Evolutionary conservation across 2,329 filamentous ascomycete species (phyloP), one percentile per base, ranked within the genome.

Genomic region (Trichoderma lentiforme): DNA sequence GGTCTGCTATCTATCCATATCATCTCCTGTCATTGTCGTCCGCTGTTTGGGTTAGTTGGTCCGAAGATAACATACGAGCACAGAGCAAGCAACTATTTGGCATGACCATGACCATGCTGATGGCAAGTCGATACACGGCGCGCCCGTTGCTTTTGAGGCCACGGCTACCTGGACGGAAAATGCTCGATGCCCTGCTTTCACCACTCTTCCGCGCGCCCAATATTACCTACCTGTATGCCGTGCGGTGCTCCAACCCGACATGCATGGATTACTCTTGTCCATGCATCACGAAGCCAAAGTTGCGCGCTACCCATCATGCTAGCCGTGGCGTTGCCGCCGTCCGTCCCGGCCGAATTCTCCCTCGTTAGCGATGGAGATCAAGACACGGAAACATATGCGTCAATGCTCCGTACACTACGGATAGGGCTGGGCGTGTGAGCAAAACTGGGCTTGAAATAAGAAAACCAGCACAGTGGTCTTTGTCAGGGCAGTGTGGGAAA

Each of bases 291-390:
- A 66, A 66, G 47, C 57, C 57, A 57, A 71, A 15, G 69, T 30
- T 30, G 60, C 61, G 34, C 61, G 28, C 28, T 60, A 60, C 56
- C 28, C 30, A 32, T 18, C 8, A 36, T 62, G 43, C 14, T 57
- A 53, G 70, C 34, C 51, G 53, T 68, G 57, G 62, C 58, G 64
- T 72, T 68, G 63, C 63, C 57, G 70, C 70, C 60, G 18, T 34
- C 70, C 64, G 57, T 57, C 57, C 65, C 64, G 64, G 58, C 39
- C 70, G 36, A 34, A 56, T 34, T 28, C 53, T 63, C 64, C 64
- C 34, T 36, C 7, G 21, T 58, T 57, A 56, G 43, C 28, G 62
- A 66, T 67, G 62, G 68, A 67, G 57, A 62, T 67, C 36, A 61
- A 66, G 51, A 66, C 61, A 47, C 61, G 56, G 64, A 61, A 26